A percentile compares a stretch with the other conserved stretches of the same genome.
phyloP scores from a whole-genome alignment of 257 asterid species.

The Gardenia jasminoides region DNA sequence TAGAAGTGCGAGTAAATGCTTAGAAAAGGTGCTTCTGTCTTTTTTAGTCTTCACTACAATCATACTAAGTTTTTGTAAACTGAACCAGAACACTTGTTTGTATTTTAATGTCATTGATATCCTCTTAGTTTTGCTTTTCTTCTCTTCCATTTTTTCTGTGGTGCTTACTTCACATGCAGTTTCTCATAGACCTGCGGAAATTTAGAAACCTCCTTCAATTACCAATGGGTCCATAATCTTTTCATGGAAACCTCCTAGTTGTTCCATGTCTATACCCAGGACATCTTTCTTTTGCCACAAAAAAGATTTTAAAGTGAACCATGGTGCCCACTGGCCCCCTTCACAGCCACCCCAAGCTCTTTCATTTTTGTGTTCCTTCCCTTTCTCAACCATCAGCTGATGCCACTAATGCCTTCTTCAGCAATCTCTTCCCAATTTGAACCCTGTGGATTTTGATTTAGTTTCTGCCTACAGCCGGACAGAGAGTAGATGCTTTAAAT shows the following conservation, averaged over 20 bases:
- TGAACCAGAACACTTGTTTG: no score
- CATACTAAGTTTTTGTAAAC: neutral
- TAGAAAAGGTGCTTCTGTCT: slow-evolving; percentile 65
- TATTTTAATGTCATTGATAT: no score
- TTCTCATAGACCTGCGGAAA: neutral
- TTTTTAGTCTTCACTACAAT: slow-evolving; percentile 1
- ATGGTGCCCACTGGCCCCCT: neutral
- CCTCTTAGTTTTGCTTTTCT: no score
- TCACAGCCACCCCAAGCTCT: neutral
- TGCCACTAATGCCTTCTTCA: neutral
- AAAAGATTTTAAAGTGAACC: no score
- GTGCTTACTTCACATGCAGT: no score
- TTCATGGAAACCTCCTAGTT: neutral
- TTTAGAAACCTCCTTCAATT: neutral
- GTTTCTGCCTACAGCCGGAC: neutral
- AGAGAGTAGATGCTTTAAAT: neutral
- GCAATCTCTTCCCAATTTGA: neutral
- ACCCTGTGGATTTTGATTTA: neutral
- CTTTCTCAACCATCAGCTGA: neutral
- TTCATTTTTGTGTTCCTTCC: neutral
- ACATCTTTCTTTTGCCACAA: no score
- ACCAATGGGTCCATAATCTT: neutral
- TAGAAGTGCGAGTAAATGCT: slow-evolving; percentile 77
- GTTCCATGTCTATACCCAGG: neutral
- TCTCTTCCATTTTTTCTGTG: neutral